phyloP scores from a whole-genome alignment of 169 alveolate genomes.

The Plasmodium cynomolgi region DNA sequence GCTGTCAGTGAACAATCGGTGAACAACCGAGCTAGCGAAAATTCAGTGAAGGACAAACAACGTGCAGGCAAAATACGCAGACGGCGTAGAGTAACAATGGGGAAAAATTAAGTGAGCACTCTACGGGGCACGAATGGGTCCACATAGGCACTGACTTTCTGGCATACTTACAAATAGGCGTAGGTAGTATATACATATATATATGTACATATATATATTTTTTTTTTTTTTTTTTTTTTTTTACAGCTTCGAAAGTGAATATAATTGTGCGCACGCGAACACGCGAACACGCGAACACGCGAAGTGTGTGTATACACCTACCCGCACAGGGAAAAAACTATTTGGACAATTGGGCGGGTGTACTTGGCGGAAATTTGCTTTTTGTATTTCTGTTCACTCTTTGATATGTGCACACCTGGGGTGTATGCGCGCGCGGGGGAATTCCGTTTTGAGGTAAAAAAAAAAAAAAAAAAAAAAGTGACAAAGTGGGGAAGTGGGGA shows the following conservation, averaged over 20 bases:
- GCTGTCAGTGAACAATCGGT: background rate
- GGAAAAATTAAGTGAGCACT: background rate
- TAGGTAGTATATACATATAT: background rate
- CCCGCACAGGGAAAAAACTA: background rate
- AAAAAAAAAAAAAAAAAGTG: background rate
- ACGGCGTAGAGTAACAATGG: background rate
- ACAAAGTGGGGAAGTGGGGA: background rate
- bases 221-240: background rate
- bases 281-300: background rate
- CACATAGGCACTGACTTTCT: background rate
- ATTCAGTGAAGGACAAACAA: background rate
- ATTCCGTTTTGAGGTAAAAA: slow-evolving; percentile 5
- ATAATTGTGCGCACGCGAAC: background rate
- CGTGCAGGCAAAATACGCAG: background rate
- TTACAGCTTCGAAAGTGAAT: background rate
- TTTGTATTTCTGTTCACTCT: background rate
- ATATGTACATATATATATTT: no score
- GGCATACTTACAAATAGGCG: background rate
- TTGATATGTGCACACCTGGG: background rate
- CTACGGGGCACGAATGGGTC: background rate
- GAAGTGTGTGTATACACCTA: background rate
- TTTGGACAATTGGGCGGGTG: background rate
- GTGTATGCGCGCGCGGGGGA: slow-evolving; percentile 5
- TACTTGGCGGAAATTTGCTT: background rate
- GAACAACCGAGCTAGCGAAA: background rate